phyloP scores from a whole-genome alignment of 2,329 filamentous ascomycete genomes.

The Talaromyces rugulosus region DNA sequence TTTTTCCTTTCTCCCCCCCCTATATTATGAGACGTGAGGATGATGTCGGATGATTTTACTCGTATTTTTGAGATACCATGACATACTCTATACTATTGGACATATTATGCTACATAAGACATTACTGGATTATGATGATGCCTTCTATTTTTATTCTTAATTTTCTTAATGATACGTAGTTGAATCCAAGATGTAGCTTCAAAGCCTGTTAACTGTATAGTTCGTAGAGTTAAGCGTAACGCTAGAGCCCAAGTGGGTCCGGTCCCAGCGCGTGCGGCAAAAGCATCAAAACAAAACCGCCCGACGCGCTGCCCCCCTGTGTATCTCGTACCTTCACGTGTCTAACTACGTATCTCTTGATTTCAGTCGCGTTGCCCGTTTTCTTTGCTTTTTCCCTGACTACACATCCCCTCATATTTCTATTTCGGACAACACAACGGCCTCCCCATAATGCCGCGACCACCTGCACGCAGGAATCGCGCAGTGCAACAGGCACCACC shows the following conservation, averaged over 20 bases:
- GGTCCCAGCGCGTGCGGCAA: background rate
- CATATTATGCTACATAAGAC: conserved; percentile 1
- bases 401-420: background rate
- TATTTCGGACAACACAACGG: background rate
- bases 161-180: background rate
- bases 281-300: background rate
- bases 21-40: conserved; percentile 6
- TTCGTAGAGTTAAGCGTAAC: background rate
- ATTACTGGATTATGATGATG: background rate
- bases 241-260: background rate
- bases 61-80: conserved; percentile 15
- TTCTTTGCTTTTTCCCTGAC: background rate
- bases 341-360: background rate
- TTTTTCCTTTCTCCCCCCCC: conserved; percentile 1
- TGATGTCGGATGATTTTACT: conserved; percentile 10
- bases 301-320: background rate
- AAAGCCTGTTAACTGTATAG: background rate
- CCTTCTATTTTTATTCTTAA: background rate
- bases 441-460: conserved; percentile 22
- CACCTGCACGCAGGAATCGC: conserved; percentile 24
- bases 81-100: background rate
- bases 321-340: background rate
- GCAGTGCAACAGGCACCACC: conserved; percentile 13
- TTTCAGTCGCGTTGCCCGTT: background rate
- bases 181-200: too few species aligned